Evolutionary conservation across 2,329 filamentous ascomycete genomes (phyloP), one percentile per base, ranked within the genome.

Genomic region (Neospermospora avenae): DNA sequence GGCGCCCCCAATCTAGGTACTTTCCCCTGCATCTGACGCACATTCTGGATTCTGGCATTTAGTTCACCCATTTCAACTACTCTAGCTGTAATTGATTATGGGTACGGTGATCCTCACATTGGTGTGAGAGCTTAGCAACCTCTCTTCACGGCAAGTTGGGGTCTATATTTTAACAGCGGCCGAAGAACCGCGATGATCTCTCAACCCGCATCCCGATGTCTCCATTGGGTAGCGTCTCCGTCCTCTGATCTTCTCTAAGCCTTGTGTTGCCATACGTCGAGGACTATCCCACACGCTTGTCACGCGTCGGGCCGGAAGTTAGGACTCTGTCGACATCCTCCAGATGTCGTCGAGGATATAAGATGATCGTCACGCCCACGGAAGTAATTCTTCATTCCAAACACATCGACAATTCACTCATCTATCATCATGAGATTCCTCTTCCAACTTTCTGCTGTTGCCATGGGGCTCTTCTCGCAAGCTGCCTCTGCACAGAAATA

Each of bases 401-500:
- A 20, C 18, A 14, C 31, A 35, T 6, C 31, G n/a, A 14, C 48
- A 51, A 20, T 6, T 51, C 31, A 22, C 5, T 5, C 13, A 13
- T 37, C 31, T 14, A 24, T 8, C 42, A 62, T 35, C 25, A 65
- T 68, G 66, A 61, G 58, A 42, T 45, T 56, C 59, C 55, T 59
- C 46, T 14, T 46, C 44, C n/a, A 48, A 55, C 25, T 28, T 24
- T 34, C 52, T 7, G 35, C 54, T 10, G 34, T 46, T 10, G 51
- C 55, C 48, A 25, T 61, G 1, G 59, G 55, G 24, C 57, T 63
- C 16, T 41, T 62, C 1, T 37, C 55, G 7, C 55, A 54, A 28
- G 37, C 56, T 18, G 60, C 59, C 4, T 56, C 55, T 6, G 64
- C 66, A 31, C 63, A 64, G 18, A 71, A 71, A 61, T 66, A 57